These are phyloP conservation scores for Kodamaea kaohsiungensis DNA, from an alignment of 805 yeast genomes.

Conservation along the genomic window DNA sequence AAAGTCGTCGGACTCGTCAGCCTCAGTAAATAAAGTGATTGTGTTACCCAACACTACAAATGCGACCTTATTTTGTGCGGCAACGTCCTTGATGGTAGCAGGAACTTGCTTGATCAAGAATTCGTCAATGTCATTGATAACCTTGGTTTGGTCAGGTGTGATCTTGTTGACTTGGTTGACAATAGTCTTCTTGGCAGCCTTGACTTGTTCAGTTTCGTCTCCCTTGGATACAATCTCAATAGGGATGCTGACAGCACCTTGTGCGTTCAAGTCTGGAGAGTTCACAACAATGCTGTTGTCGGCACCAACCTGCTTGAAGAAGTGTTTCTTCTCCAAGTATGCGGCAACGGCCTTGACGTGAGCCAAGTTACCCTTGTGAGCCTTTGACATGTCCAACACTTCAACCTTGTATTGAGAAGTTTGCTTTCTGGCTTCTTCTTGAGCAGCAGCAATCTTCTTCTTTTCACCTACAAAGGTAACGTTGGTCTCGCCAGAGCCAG, in stretches of 20 bases:
- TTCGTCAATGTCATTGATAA: constrained; percentile 64
- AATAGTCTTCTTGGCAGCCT: constrained; percentile 67
- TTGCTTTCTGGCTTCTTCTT: constrained; percentile 57
- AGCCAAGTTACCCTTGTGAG: constrained; percentile 75
- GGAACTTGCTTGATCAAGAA: constrained; percentile 54
- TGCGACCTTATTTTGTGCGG: constrained; percentile 48
- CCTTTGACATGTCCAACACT: constrained; percentile 78
- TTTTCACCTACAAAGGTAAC: constrained; percentile 67
- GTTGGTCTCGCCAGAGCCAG: constrained; percentile 46
- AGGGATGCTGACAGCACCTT: constrained; percentile 44
- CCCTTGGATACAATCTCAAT: constrained; percentile 60
- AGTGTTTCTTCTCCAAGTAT: constrained; percentile 56
- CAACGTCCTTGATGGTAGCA: constrained; percentile 38
- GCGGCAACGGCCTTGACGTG: constrained; percentile 80
- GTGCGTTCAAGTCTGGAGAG: constrained; percentile 40
- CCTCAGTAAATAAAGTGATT: constrained; percentile 56
- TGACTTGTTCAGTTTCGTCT: constrained; percentile 49
- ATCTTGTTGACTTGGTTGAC: constrained; percentile 72
- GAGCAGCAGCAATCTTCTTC: constrained; percentile 58
- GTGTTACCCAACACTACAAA: constrained; percentile 58
- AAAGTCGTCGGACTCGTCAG: constrained; percentile 39
- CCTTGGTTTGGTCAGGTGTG: constrained; percentile 63
- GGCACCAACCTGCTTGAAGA: constrained; percentile 43
- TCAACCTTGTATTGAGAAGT: constrained; percentile 63
- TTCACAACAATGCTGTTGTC: constrained; percentile 37